Percentiles rank a stretch among this genome's conserved stretches.
phyloP scores from a whole-genome alignment of 2,329 filamentous ascomycete genomes.

The Madurella mycetomatis region DNA sequence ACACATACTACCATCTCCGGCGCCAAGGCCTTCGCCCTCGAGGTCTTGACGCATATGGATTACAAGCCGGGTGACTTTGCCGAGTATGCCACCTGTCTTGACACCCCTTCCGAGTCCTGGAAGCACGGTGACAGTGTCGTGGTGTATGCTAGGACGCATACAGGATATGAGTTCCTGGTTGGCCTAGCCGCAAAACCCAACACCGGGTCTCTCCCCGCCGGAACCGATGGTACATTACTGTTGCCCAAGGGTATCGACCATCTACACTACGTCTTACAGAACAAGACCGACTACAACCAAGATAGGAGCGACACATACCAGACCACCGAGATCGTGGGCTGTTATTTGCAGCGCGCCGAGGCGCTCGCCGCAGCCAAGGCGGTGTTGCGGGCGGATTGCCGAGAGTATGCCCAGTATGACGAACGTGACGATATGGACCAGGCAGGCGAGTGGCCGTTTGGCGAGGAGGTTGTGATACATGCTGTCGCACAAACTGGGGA shows the following conservation, averaged over 20 bases:
- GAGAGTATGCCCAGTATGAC: constrained; percentile 31
- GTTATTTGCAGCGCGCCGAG: constrained; percentile 31
- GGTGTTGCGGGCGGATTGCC: constrained; percentile 29
- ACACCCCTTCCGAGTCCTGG: constrained; percentile 27
- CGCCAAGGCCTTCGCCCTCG: constrained; percentile 35
- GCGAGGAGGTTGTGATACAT: constrained; percentile 41
- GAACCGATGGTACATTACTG: constrained; percentile 16
- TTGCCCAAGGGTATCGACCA: constrained; percentile 28
- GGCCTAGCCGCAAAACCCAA: constrained; percentile 37
- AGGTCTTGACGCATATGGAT: constrained; percentile 31
- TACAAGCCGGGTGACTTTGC: constrained; percentile 37
- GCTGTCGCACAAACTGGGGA: constrained; percentile 40
- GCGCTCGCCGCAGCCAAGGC: constrained; percentile 34
- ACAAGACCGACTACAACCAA: constrained; percentile 38
- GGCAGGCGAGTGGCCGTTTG: constrained; percentile 39
- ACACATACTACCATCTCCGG: constrained; percentile 35
- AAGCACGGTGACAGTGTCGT: constrained; percentile 36
- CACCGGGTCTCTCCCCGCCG: constrained; percentile 27
- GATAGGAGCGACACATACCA: constrained; percentile 34
- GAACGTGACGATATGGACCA: constrained; percentile 18
- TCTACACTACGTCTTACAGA: constrained; percentile 41
- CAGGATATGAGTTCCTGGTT: constrained; percentile 36
- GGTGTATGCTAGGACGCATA: constrained; percentile 34
- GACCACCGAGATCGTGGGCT: constrained; percentile 37
- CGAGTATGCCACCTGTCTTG: constrained; percentile 28